Evolutionary conservation across 805 yeast species (phyloP).

Genomic region (Lipomyces japonicus): DNA sequence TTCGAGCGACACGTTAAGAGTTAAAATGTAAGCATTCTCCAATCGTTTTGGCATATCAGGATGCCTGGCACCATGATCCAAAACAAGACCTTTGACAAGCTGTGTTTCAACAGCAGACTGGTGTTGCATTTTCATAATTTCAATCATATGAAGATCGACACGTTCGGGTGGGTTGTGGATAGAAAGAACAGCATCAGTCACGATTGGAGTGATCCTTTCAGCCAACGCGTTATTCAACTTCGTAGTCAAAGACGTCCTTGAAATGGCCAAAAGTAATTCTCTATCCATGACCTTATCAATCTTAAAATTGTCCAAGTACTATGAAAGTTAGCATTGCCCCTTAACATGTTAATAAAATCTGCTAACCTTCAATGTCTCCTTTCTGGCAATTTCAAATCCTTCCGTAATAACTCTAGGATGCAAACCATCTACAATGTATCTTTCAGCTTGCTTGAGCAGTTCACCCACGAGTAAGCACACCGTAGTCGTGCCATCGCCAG

Average conservation of each 20-base stretch:
- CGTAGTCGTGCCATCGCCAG: slow-evolving; percentile 99
- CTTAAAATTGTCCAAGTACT: slow-evolving; percentile 66
- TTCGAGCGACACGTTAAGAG: slow-evolving; percentile 88
- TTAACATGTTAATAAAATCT: slow-evolving; percentile 15
- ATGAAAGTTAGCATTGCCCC: neutral
- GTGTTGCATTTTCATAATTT: slow-evolving; percentile 97
- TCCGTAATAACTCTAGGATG: slow-evolving; percentile 94
- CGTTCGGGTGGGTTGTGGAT: slow-evolving; percentile 52
- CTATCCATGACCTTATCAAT: slow-evolving; percentile 60
- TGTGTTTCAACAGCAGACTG: slow-evolving; percentile 78
- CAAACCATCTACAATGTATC: slow-evolving; percentile 87
- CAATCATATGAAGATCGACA: slow-evolving; percentile 93
- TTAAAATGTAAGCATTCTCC: slow-evolving; percentile 77
- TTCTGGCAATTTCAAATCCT: slow-evolving; percentile 89
- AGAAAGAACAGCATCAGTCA: slow-evolving; percentile 89
- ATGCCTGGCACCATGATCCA: slow-evolving; percentile 98
- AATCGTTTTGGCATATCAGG: slow-evolving; percentile 97
- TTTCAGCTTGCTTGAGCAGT: slow-evolving; percentile 86
- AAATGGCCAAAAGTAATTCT: slow-evolving; percentile 86
- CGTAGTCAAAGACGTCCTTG: slow-evolving; percentile 82
- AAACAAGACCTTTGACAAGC: slow-evolving; percentile 81
- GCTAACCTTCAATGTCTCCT: slow-evolving; percentile 49
- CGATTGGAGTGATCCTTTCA: slow-evolving; percentile 84
- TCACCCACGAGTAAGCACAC: slow-evolving; percentile 94
- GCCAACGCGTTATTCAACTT: slow-evolving; percentile 76